phyloP scores from a whole-genome alignment of 176 grass and related monocot genomes.

The Avena atlantica region DNA sequence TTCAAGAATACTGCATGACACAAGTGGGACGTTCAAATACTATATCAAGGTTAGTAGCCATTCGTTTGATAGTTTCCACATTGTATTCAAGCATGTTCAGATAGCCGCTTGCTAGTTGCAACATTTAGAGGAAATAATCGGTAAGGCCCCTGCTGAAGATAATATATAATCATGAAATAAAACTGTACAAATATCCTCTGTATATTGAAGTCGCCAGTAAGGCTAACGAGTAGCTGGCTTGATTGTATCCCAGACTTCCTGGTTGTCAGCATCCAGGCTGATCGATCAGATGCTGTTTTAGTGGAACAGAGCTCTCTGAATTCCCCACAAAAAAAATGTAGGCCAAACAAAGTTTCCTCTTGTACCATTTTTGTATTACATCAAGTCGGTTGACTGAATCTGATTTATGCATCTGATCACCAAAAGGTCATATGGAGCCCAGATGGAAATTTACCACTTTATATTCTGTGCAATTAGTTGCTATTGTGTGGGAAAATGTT shows the following conservation, averaged over 20 bases:
- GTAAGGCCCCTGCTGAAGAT: neutral
- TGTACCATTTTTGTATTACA: neutral
- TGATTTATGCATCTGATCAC: neutral
- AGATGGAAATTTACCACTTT: conserved; percentile 18
- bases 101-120: neutral
- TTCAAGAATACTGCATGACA: conserved; percentile 83
- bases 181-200: neutral
- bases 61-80: conserved; percentile 23
- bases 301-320: too few species aligned
- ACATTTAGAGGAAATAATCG: conserved; percentile 8
- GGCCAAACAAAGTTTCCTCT: neutral
- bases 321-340: neutral
- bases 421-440: neutral
- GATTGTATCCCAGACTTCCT: too few species aligned
- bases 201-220: neutral
- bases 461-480: neutral
- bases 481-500: neutral
- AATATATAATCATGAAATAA: conserved; percentile 1
- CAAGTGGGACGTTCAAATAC: conserved; percentile 96
- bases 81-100: conserved; percentile 30
- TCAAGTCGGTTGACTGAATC: conserved; percentile 4
- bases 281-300: too few species aligned
- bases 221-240: too few species aligned
- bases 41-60: conserved; percentile 88
- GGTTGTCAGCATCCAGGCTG: too few species aligned